These are phyloP conservation scores for Brassica hybrid DNA, from an alignment of 441 rosid species.

Conservation along the genomic window DNA sequence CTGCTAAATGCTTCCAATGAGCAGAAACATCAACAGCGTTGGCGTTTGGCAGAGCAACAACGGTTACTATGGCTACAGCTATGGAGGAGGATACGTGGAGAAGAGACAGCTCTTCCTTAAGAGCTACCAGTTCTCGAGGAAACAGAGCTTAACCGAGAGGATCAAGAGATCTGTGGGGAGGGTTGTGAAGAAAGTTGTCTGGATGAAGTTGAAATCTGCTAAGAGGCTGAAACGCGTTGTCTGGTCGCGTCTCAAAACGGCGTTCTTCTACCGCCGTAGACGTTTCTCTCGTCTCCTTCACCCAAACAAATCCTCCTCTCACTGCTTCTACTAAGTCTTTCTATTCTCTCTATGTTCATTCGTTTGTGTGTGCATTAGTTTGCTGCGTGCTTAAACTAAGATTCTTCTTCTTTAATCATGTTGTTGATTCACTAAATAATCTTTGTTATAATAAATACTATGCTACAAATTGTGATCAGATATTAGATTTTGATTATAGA, in stretches of 20 bases:
- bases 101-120: conserved; percentile 75
- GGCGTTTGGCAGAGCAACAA: conserved; percentile 40
- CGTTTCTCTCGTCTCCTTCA: conserved; percentile 51
- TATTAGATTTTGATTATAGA: not conserved
- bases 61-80: conserved; percentile 22
- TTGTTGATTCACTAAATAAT: not conserved
- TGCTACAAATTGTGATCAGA: not conserved
- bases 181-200: conserved; percentile 52
- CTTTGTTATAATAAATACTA: conserved; percentile 4
- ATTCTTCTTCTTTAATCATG: too few relatives aligned
- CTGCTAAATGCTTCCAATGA: conserved; percentile 29
- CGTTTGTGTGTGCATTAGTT: not conserved
- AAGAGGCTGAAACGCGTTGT: conserved; percentile 54
- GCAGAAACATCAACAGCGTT: conserved; percentile 8
- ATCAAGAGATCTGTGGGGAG: conserved; percentile 51
- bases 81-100: conserved; percentile 54
- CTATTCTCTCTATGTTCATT: not conserved
- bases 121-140: conserved; percentile 79
- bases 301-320: conserved; percentile 38
- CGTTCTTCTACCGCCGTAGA: conserved; percentile 48
- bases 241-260: conserved; percentile 55
- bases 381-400: not conserved
- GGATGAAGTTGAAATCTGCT: conserved; percentile 50
- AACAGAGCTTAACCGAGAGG: conserved; percentile 54
- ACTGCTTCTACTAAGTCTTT: conserved; percentile 46